These are phyloP conservation scores for Zygosaccharomyces siamensis DNA, from an alignment of 805 yeast genomes.

Conservation along the genomic window DNA sequence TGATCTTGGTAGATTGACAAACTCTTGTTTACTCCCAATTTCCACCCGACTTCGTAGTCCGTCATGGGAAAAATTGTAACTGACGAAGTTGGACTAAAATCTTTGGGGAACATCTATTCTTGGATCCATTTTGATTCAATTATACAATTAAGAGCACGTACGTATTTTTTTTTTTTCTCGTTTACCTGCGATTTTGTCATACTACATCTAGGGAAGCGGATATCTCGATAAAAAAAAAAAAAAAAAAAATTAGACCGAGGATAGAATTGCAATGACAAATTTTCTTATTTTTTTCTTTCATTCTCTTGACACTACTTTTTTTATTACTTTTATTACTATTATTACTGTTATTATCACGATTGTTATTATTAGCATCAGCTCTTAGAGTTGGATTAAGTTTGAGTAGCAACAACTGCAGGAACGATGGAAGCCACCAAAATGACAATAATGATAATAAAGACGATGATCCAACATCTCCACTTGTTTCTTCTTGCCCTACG, in stretches of 20 bases:
- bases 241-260: no score
- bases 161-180: not conserved
- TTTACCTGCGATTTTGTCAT: constrained; percentile 4
- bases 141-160: constrained; percentile 7
- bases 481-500: constrained; percentile 86
- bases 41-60: constrained; percentile 33
- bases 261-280: no score
- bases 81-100: constrained; percentile 34
- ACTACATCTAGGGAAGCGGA: constrained; percentile 6
- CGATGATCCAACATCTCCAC: constrained; percentile 74
- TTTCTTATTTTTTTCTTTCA: not conserved
- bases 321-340: no score
- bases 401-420: constrained; percentile 35
- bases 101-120: constrained; percentile 26
- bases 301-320: not conserved
- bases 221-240: not conserved
- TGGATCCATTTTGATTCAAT: constrained; percentile 1
- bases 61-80: constrained; percentile 13
- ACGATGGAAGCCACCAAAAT: constrained; percentile 67
- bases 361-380: no score
- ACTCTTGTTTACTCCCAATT: constrained; percentile 22
- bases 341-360: not conserved
- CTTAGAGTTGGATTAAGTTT: constrained; percentile 6
- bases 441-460: constrained; percentile 52
- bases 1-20: constrained; percentile 32